phyloP scores from a whole-genome alignment of 345 rosid genomes.

The Rhizophora apiculata region DNA sequence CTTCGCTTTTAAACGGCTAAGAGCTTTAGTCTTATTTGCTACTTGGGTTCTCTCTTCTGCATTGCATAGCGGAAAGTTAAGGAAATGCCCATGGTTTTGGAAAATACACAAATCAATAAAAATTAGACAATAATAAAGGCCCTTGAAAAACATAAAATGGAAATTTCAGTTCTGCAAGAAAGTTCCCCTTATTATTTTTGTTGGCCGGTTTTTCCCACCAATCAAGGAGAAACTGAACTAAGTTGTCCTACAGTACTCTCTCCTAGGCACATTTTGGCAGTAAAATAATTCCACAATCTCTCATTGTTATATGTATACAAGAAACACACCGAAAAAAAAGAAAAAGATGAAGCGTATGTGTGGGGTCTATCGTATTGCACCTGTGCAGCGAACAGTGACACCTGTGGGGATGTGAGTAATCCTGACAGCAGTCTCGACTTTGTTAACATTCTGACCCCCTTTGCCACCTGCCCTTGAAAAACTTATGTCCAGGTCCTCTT shows the following conservation, averaged over 20 bases:
- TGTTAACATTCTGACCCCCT: constrained; percentile 97
- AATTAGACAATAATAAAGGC: not conserved
- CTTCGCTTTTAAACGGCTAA: constrained; percentile 79
- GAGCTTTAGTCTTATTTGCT: constrained; percentile 82
- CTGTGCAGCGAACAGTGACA: constrained; percentile 85
- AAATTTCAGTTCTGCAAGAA: no score
- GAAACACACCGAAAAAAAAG: not conserved
- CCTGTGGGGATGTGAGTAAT: constrained; percentile 88
- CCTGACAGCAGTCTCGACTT: constrained; percentile 91
- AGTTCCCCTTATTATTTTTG: no score
- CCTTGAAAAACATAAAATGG: no score
- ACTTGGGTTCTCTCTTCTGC: constrained; percentile 92
- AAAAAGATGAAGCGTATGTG: not conserved
- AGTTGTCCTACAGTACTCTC: no score
- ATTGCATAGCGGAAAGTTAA: not conserved
- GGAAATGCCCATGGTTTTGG: not conserved
- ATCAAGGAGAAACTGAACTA: no score
- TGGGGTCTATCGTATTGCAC: constrained; percentile 23
- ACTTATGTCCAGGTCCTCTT: constrained; percentile 80
- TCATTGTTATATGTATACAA: no score
- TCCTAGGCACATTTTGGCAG: no score
- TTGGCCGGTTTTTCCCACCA: no score
- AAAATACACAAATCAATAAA: not conserved
- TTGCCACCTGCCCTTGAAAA: constrained; percentile 95
- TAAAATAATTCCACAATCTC: no score